A percentile compares a stretch with the other conserved stretches of the same genome.
Conservation (phyloP, 306 rosid species). For the Cucurbita ficifolia region DNA sequence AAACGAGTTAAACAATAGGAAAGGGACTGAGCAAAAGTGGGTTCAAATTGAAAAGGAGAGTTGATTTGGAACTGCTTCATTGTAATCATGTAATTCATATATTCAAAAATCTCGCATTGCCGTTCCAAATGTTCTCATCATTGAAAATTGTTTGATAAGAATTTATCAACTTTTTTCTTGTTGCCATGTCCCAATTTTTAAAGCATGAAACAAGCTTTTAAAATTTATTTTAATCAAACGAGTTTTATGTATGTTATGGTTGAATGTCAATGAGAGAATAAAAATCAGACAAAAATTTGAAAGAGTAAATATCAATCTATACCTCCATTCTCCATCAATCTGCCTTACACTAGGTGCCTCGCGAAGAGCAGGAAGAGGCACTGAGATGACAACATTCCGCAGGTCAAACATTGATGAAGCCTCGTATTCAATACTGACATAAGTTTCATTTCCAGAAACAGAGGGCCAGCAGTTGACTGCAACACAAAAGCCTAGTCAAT, state of each 20-base stretch:
- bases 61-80: background rate
- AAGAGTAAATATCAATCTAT: background rate
- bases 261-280: background rate
- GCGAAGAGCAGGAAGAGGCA: conserved; percentile 90
- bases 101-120: background rate
- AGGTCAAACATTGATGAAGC: conserved; percentile 86
- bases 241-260: background rate
- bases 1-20: background rate
- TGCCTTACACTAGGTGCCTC: conserved; percentile 83
- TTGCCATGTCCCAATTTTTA: background rate
- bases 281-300: background rate
- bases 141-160: background rate
- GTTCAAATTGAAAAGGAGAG: background rate
- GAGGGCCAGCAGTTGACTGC: conserved; percentile 99
- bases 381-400: conserved; percentile 70
- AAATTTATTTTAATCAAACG: background rate
- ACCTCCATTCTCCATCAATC: conserved; percentile 99
- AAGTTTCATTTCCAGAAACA: conserved; percentile 89
- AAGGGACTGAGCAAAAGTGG: background rate
- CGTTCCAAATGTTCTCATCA: background rate
- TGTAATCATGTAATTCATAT: background rate
- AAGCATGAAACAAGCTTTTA: background rate
- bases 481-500: conserved; percentile 7
- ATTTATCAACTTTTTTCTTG: background rate
- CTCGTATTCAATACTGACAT: conserved; percentile 88